phyloP scores from a whole-genome alignment of 768 basidiomycete genomes.

The Tylopilus intermedius region DNA sequence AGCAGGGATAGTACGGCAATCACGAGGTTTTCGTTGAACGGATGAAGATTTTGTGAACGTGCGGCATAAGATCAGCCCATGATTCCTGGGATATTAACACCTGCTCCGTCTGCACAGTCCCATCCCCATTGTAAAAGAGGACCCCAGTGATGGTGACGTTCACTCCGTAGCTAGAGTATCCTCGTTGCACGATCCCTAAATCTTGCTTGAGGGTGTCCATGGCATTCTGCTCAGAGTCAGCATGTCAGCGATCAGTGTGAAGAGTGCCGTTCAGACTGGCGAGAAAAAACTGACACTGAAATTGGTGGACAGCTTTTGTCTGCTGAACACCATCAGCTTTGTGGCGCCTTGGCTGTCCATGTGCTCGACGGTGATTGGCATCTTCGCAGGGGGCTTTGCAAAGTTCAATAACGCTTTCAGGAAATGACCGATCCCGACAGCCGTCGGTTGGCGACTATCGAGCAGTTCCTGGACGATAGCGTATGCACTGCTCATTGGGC shows the following conservation, averaged over 20 bases:
- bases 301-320: not conserved
- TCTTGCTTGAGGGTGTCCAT: not conserved
- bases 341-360: not conserved
- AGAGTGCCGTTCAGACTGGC: too few species aligned
- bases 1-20: too few species aligned
- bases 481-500: constrained; percentile 9
- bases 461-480: constrained; percentile 5
- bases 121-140: constrained; percentile 7
- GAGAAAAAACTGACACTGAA: constrained; percentile 1
- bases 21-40: not conserved
- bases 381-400: not conserved
- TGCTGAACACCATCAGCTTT: constrained; percentile 10
- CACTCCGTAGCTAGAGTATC: not conserved
- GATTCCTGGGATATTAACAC: not conserved
- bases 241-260: not conserved
- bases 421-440: constrained; percentile 39
- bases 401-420: constrained; percentile 46
- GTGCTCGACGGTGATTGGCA: constrained; percentile 4
- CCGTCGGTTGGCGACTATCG: not conserved
- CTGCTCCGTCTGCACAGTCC: not conserved
- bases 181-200: not conserved
- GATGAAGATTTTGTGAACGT: constrained; percentile 5
- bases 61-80: constrained; percentile 8
- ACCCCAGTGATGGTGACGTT: constrained; percentile 1
- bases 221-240: not conserved